phyloP scores from a whole-genome alignment of 495 filamentous ascomycete genomes.

The Margaritispora aquatica region DNA sequence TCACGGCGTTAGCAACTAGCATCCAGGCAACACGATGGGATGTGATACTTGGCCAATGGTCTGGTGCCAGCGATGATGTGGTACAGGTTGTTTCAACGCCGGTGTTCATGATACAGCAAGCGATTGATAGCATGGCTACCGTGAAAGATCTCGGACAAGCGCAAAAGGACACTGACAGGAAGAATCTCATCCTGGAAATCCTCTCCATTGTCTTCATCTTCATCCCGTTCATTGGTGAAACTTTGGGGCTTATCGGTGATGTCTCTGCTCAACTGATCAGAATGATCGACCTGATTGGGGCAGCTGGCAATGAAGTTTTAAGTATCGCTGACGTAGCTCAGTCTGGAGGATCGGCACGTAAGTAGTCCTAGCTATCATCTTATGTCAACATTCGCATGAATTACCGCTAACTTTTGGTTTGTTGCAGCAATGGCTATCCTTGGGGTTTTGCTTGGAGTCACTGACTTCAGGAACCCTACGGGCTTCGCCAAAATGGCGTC shows the following conservation, averaged over 20 bases:
- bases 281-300: neutral
- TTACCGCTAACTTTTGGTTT: neutral
- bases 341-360: neutral
- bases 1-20: slow-evolving; percentile 4
- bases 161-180: slow-evolving; percentile 7
- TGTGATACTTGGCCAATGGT: slow-evolving; percentile 1
- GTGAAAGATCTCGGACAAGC: slow-evolving; percentile 19
- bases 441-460: neutral
- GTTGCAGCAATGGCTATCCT: neutral
- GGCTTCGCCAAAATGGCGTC: neutral
- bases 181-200: slow-evolving; percentile 21
- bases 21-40: slow-evolving; percentile 8
- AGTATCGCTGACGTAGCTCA: neutral
- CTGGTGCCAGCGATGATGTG: slow-evolving; percentile 5
- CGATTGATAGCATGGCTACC: slow-evolving; percentile 6
- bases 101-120: slow-evolving; percentile 18
- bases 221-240: slow-evolving; percentile 18
- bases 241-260: neutral
- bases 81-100: slow-evolving; percentile 15
- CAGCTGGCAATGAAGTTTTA: neutral
- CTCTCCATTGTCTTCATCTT: slow-evolving; percentile 12
- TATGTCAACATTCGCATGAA: neutral
- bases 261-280: neutral
- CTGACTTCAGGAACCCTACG: neutral
- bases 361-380: neutral